A percentile compares a stretch with the other conserved stretches of the same genome.
phyloP scores from a whole-genome alignment of 768 basidiomycete species.

The Xerocomellus dryophilus region DNA sequence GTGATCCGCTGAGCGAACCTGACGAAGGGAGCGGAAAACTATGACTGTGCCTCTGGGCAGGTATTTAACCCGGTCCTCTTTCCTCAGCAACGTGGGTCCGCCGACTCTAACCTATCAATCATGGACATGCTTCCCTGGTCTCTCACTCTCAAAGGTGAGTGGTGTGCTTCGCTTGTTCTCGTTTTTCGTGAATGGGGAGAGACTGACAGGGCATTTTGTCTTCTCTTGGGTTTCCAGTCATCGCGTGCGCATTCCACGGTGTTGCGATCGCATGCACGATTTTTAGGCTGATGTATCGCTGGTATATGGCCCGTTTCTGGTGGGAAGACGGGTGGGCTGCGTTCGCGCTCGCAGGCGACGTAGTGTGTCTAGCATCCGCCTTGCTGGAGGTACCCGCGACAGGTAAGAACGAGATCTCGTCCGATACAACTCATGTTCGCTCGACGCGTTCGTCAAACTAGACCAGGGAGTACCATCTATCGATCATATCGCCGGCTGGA shows the following conservation, averaged over 20 bases:
- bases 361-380: conserved; percentile 8
- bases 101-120: not conserved
- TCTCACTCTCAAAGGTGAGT: conserved; percentile 15
- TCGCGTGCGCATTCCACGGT: conserved; percentile 14
- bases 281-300: conserved; percentile 23
- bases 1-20: not conserved
- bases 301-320: conserved; percentile 22
- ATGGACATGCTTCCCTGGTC: conserved; percentile 9
- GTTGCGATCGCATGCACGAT: conserved; percentile 24
- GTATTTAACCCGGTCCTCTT: not conserved
- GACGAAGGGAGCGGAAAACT: not conserved
- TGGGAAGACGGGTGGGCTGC: conserved; percentile 31
- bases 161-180: too few relatives aligned
- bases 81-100: not conserved
- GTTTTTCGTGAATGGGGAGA: not conserved
- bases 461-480: not conserved
- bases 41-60: not conserved
- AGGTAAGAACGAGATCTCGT: not conserved
- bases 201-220: not conserved
- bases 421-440: too few relatives aligned
- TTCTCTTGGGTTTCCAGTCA: conserved; percentile 8
- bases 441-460: not conserved
- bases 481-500: conserved; percentile 10
- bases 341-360: conserved; percentile 22
- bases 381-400: not conserved